phyloP scores from a whole-genome alignment of 768 basidiomycete species.

The Tylopilus plumbeoviolaceoides region DNA sequence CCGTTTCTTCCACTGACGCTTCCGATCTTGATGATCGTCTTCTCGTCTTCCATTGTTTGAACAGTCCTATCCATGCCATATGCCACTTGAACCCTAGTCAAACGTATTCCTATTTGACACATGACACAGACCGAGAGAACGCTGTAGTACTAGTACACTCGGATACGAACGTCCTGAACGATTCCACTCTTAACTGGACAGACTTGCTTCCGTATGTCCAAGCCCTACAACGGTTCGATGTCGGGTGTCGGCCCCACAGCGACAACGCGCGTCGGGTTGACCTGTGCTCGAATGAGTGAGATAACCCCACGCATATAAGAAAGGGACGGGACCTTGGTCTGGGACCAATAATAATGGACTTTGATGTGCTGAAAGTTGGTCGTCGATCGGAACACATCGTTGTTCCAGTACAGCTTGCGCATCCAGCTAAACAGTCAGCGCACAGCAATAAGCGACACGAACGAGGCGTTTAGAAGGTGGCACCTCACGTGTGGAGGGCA shows the following conservation, averaged over 20 bases:
- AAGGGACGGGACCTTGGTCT: conserved; percentile 15
- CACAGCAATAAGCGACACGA: too few relatives aligned
- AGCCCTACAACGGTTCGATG: conserved; percentile 53
- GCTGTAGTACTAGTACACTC: conserved; percentile 3
- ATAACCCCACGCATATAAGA: not conserved
- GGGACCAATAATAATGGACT: conserved; percentile 38
- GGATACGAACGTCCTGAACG: not conserved
- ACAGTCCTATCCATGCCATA: not conserved
- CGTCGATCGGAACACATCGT: conserved; percentile 78
- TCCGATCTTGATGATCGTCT: conserved; percentile 23
- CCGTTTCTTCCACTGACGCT: conserved; percentile 17
- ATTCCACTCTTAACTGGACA: not conserved
- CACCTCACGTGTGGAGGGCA: conserved; percentile 53
- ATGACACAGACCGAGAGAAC: conserved; percentile 1
- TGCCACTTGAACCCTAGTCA: not conserved
- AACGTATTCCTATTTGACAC: not conserved
- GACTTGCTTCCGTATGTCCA: not conserved
- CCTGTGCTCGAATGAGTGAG: conserved; percentile 36
- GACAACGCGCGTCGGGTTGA: conserved; percentile 77
- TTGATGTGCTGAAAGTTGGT: conserved; percentile 84
- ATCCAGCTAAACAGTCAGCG: conserved; percentile 53
- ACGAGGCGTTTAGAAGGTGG: not conserved
- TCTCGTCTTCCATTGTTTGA: conserved; percentile 27
- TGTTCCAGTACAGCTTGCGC: conserved; percentile 88
- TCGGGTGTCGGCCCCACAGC: conserved; percentile 69